Conservation (phyloP, 345 rosid genomes). For the Luvunga scandens region DNA sequence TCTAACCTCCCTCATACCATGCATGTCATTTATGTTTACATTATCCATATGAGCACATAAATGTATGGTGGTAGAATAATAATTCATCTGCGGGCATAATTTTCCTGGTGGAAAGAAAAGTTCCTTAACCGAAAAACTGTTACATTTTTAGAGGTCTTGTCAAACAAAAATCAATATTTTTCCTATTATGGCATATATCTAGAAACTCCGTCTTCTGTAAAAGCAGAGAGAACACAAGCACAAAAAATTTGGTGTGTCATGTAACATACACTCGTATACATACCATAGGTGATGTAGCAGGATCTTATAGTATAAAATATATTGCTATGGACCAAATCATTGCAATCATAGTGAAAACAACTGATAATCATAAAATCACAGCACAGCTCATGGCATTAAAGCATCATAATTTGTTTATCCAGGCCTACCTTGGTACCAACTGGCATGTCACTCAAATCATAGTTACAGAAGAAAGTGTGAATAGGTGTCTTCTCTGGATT, state of each 20-base stretch:
- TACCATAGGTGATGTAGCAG: not conserved
- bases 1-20: not conserved
- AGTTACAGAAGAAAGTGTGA: conserved; percentile 64
- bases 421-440: conserved; percentile 56
- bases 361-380: not conserved
- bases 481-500: conserved; percentile 72
- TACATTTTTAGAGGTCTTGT: not conserved
- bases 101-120: not conserved
- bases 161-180: not conserved
- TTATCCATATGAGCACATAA: not conserved
- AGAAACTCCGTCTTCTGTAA: not conserved
- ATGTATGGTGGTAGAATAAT: not conserved
- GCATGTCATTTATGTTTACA: not conserved
- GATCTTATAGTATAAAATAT: not conserved
- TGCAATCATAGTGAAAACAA: not conserved
- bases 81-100: not conserved
- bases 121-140: not conserved
- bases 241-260: not conserved
- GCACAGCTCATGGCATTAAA: not conserved
- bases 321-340: not conserved
- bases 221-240: not conserved
- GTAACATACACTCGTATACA: not conserved
- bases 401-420: not conserved
- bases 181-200: not conserved
- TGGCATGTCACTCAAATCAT: conserved; percentile 72